Evolutionary conservation across 73 alveolate species (phyloP).

Genomic region (Blepharisma stoltei): DNA sequence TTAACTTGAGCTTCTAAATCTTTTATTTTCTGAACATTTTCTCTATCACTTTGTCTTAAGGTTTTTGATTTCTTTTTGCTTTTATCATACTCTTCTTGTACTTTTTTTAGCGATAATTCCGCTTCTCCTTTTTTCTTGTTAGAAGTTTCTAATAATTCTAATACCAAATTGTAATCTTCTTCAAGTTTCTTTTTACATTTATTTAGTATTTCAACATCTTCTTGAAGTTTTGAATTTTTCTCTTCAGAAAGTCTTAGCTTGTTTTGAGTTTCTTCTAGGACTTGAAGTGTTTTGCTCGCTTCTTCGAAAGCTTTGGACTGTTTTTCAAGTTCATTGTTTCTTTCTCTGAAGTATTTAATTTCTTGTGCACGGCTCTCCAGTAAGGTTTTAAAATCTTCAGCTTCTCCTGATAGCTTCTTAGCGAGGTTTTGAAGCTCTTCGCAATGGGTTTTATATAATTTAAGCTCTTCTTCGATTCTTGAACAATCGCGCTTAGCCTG

Average conservation of each 20-base stretch:
- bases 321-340: not conserved
- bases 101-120: not conserved
- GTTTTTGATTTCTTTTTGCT: not conserved
- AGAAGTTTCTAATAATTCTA: too few relatives aligned
- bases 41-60: not conserved
- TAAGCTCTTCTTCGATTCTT: not conserved
- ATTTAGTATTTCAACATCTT: too few relatives aligned
- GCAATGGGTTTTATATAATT: not conserved
- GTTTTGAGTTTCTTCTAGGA: not conserved
- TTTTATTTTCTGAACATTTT: not conserved
- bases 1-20: not conserved
- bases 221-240: too few relatives aligned
- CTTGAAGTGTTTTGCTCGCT: not conserved
- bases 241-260: not conserved
- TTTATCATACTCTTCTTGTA: not conserved
- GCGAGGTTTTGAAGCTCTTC: not conserved
- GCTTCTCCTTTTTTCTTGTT: not conserved
- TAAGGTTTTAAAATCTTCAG: not conserved
- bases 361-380: slow-evolving; percentile 3
- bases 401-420: not conserved
- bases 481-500: not conserved
- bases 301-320: not conserved
- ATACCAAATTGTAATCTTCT: too few relatives aligned
- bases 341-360: not conserved
- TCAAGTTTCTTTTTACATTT: too few relatives aligned